Evolutionary conservation across 108 stramenopile genomes (phyloP), one percentile per base, ranked within the genome.

Genomic region (Cyclotella kingstonii): DNA sequence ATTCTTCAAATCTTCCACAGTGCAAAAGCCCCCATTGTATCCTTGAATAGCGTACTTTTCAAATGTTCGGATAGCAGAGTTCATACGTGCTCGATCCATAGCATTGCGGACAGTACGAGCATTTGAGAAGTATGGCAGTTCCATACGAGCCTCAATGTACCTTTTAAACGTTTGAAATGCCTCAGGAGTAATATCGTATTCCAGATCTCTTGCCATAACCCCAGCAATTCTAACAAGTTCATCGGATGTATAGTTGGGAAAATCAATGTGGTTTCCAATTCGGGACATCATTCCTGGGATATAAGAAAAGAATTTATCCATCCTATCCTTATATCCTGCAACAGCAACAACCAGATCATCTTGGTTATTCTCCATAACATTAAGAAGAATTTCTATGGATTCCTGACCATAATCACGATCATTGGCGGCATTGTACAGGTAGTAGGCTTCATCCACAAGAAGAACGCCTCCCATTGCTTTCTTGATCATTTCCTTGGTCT

Each of bases 401-500:
- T 98, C 97, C 83, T 96, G 93, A 59, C 97, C 97, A 81, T 96
- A 98, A 85, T 96, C 97, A 64, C 94, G 94, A 57, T 97, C 95
- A 80, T 96, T 96, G 62, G 94, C 93, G 34, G 95, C 97, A 66
- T 96, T 96, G 92, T 96, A 96, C 23, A 98, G 87, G 85, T 96
- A 97, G 84, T 98, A 98, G 19, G 97, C 97, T 91, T 98, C 97
- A 80, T 98, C 97, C 41, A 98, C 95, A 52, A 98, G 89, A 51
- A 98, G 87, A 40, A 98, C 79, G 51, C 93, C 93, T 50, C 93
- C 93, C 85, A 96, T 91, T 42, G 96, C 94, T 84, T 97, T 95
- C 84, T 97, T 97, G 85, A 98, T 96, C 96, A 97, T 95, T 64
- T 96, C 97, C 94, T 97, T 98, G 53, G 96, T 97, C 84, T 97